Evolutionary conservation across 2,329 filamentous ascomycete genomes (phyloP).

Genomic region (Lachnellula suecica): DNA sequence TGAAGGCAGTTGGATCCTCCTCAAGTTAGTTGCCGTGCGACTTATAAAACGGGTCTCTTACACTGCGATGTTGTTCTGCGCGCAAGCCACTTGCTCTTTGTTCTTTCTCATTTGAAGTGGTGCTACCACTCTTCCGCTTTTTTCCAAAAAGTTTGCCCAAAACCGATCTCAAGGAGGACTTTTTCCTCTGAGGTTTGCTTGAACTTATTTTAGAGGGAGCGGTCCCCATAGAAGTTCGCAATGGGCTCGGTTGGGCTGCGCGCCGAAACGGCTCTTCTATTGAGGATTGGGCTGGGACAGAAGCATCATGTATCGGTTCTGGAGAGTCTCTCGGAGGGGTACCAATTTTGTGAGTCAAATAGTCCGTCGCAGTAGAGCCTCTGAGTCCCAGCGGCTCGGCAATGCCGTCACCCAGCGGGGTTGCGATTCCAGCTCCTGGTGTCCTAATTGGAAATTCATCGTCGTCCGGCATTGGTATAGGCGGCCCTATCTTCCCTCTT

Average conservation of each 20-base stretch:
- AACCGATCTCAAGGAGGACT: constrained; percentile 55
- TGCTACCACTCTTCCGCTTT: constrained; percentile 46
- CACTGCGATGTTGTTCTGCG: constrained; percentile 46
- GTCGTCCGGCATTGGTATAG: constrained; percentile 57
- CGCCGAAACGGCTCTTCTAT: constrained; percentile 13
- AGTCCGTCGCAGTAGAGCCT: constrained; percentile 19
- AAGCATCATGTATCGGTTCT: constrained; percentile 6
- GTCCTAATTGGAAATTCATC: constrained; percentile 54
- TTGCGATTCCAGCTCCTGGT: constrained; percentile 39
- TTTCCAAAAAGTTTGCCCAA: constrained; percentile 59
- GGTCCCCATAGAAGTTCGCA: constrained; percentile 50
- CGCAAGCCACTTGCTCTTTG: constrained; percentile 12
- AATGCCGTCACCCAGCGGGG: constrained; percentile 29
- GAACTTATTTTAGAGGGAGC: constrained; percentile 37
- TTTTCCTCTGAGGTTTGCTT: constrained; percentile 50
- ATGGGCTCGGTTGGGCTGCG: constrained; percentile 31
- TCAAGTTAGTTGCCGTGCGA: constrained; percentile 8
- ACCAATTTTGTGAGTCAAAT: constrained; percentile 11
- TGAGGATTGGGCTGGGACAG: constrained; percentile 14
- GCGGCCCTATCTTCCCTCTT: constrained; percentile 51
- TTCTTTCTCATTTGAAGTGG: constrained; percentile 9
- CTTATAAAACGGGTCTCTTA: constrained; percentile 36
- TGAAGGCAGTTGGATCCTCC: constrained; percentile 41
- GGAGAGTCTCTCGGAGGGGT: constrained; percentile 12
- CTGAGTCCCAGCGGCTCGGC: constrained; percentile 18